Percentiles rank a stretch among this genome's conserved stretches.
phyloP scores from a whole-genome alignment of 192 early-diverging fungal species.

The Coemansia sp. region DNA sequence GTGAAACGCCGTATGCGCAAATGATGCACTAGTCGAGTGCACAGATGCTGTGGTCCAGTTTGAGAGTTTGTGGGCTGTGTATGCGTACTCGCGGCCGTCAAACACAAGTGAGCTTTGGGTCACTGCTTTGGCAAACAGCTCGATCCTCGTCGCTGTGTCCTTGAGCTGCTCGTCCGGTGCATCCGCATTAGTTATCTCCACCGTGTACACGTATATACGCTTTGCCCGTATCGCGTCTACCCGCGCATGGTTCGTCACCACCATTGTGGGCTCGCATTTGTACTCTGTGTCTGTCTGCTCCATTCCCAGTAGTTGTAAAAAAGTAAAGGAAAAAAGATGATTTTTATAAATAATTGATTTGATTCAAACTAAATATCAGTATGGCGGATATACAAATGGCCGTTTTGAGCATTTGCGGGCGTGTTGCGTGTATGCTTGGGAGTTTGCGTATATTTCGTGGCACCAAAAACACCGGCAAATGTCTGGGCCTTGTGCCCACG shows the following conservation, averaged over 20 bases:
- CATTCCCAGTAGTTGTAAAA: not conserved
- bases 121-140: not conserved
- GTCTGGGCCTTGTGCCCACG: slow-evolving; percentile 5
- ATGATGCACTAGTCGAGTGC: too few species aligned
- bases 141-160: slow-evolving; percentile 1
- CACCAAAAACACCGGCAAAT: slow-evolving; percentile 42
- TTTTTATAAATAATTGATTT: not conserved
- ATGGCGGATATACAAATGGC: slow-evolving; percentile 33
- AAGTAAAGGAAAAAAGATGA: not conserved
- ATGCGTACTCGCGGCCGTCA: slow-evolving; percentile 31
- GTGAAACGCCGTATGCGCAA: slow-evolving; percentile 5
- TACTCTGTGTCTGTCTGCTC: not conserved
- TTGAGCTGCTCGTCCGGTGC: not conserved
- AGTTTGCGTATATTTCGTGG: slow-evolving; percentile 11
- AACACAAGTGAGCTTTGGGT: slow-evolving; percentile 9
- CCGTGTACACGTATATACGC: slow-evolving; percentile 33
- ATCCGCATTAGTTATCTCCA: slow-evolving; percentile 38
- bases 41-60: not conserved
- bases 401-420: slow-evolving; percentile 24
- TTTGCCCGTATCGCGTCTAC: slow-evolving; percentile 5
- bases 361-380: slow-evolving; percentile 1
- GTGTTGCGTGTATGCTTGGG: slow-evolving; percentile 19
- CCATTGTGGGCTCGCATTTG: not conserved
- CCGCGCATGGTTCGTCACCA: not conserved
- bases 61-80: not conserved